phyloP scores from a whole-genome alignment of 352 stramenopile species.

The Globisporangium megalacanthum region DNA sequence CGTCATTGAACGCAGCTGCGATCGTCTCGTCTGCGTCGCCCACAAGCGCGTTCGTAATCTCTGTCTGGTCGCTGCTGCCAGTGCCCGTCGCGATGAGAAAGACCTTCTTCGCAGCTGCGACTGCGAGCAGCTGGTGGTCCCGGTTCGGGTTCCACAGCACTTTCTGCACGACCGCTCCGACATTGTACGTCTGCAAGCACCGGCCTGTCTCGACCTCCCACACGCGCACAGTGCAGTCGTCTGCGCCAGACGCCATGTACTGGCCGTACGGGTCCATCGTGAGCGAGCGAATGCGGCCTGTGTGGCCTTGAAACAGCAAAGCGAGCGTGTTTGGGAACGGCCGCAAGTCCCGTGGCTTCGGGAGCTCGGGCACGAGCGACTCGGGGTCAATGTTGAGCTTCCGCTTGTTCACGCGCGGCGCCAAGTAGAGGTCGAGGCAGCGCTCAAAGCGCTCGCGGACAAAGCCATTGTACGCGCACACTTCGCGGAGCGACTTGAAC shows the following conservation, averaged over 20 bases:
- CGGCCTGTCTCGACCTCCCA: conserved; percentile 96
- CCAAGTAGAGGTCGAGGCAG: conserved; percentile 99
- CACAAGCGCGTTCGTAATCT: conserved; percentile 94
- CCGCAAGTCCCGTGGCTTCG: conserved; percentile 94
- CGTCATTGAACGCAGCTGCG: conserved; percentile 40
- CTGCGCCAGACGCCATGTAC: conserved; percentile 94
- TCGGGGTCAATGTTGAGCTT: conserved; percentile 98
- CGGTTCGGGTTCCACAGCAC: conserved; percentile 97
- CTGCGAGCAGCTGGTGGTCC: conserved; percentile 93
- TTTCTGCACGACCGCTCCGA: conserved; percentile 87
- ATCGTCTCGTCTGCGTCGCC: conserved; percentile 76
- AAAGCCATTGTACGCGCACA: conserved; percentile 95
- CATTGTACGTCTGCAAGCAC: conserved; percentile 90
- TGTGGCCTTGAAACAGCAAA: conserved; percentile 87
- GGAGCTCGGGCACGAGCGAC: conserved; percentile 94
- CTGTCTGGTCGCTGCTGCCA: conserved; percentile 89
- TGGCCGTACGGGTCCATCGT: conserved; percentile 95
- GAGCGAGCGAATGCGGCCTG: conserved; percentile 90
- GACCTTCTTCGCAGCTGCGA: conserved; percentile 87
- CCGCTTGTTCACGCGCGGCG: conserved; percentile 93
- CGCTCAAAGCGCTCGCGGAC: conserved; percentile 99
- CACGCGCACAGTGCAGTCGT: conserved; percentile 94
- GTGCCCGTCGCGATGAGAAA: conserved; percentile 94
- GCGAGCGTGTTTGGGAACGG: conserved; percentile 96
- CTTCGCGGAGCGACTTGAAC: conserved; percentile 94